Conservation (phyloP, 345 rosid species). For the Eucalyptus paniculata region DNA sequence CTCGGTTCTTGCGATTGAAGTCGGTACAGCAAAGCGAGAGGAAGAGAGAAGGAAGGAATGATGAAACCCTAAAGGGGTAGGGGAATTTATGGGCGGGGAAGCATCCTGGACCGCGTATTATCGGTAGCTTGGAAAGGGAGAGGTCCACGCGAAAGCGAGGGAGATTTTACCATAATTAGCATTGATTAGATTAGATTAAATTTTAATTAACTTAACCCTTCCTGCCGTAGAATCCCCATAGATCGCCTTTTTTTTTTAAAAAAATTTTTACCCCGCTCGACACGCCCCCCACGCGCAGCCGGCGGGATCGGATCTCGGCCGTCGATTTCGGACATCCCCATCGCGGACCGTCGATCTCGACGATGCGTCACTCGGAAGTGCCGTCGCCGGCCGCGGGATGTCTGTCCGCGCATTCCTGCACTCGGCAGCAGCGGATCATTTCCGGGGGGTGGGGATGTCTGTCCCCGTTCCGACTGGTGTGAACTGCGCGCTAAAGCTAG, state of each 20-base stretch:
- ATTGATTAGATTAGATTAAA: background rate
- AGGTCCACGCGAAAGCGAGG: background rate
- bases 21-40: background rate
- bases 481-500: background rate
- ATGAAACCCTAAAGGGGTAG: background rate
- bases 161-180: background rate
- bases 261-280: background rate
- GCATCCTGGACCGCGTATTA: background rate
- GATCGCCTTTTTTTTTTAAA: fast-evolving
- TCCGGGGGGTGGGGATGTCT: background rate
- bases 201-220: background rate
- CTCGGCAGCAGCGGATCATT: background rate
- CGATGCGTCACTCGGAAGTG: too few species aligned
- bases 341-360: background rate
- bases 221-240: background rate
- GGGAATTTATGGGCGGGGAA: background rate
- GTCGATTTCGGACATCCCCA: background rate
- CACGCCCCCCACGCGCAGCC: background rate
- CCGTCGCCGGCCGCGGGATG: background rate
- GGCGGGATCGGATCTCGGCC: background rate
- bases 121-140: background rate
- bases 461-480: background rate
- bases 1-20: background rate
- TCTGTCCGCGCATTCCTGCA: background rate
- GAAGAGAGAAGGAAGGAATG: background rate